Evolutionary conservation across 2,329 filamentous ascomycete species (phyloP), one percentile per base, ranked within the genome.

Genomic region (Arthroderma uncinatum): DNA sequence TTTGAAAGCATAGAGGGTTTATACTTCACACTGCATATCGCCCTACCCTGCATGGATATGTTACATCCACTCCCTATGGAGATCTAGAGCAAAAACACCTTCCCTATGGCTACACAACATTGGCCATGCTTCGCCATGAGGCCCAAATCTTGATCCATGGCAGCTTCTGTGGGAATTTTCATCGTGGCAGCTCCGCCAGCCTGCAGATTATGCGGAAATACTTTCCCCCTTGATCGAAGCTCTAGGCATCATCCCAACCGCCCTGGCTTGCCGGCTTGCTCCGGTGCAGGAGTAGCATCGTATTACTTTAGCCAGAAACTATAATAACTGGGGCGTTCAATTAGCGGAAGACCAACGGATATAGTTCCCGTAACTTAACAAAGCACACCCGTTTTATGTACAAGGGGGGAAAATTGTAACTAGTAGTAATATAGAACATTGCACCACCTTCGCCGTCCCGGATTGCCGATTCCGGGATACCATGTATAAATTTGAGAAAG

Each of bases 181-280:
- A 47, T 47, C 40, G 40, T 47, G 40, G 40, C 19, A 28, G 40
- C 40, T 47, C 40, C 40, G 40, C 40, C 40, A 25, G 23, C 40
- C 1, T 47, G 40, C 40, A 47, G 40, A 50, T 33, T 19, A 7
- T 10, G 47, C 28, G 47, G 47, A 50, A 50, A 30, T 50, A 50
- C 47, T 33, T 50, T 50, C 47, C 47, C 47, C 47, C 47, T 50
- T 50, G 47, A 50, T 50, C 47, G 28, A 50, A 50, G 14, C 25
- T 30, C 28, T n/a, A 33, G 47, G 47, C 40, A 47, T 25, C n/a
- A 47, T 47, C 40, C 40, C 40, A 47, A 47, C 40, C 40, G 8
- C 40, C 19, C 40, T 25, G 40, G 40, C 12, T 23, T 47, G 21
- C 21, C 40, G 23, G 8, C 19, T 9, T 47, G 47, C 25, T n/a